phyloP scores from a whole-genome alignment of 495 filamentous ascomycete genomes.

The Lepidopterella palustris region DNA sequence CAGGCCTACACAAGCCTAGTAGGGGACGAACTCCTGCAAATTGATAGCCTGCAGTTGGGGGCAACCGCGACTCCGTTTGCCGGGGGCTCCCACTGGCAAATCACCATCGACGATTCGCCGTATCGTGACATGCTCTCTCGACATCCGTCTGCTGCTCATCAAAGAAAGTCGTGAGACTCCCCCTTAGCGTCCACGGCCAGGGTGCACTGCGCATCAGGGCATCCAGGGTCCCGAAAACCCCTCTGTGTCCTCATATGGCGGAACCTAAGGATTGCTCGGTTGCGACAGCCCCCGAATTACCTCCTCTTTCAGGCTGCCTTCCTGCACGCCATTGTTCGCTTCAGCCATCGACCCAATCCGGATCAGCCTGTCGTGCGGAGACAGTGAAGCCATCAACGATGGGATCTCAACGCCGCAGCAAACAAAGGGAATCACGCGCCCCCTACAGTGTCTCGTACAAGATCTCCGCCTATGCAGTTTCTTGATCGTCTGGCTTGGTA shows the following conservation, averaged over 20 bases:
- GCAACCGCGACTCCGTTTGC: constrained; percentile 18
- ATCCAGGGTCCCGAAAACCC: constrained; percentile 3
- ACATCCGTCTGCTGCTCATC: constrained; percentile 22
- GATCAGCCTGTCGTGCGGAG: constrained; percentile 17
- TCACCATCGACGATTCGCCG: constrained; percentile 18
- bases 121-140: constrained; percentile 9
- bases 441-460: constrained; percentile 11
- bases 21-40: constrained; percentile 26
- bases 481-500: neutral
- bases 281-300: constrained; percentile 11
- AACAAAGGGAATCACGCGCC: constrained; percentile 24
- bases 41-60: constrained; percentile 18
- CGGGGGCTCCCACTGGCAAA: constrained; percentile 21
- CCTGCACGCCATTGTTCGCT: constrained; percentile 30
- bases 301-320: constrained; percentile 23
- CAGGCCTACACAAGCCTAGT: constrained; percentile 30
- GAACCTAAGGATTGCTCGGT: constrained; percentile 9
- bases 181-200: constrained; percentile 6
- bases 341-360: constrained; percentile 20
- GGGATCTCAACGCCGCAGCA: constrained; percentile 4
- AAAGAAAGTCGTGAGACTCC: constrained; percentile 17
- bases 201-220: constrained; percentile 11
- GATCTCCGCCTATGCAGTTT: constrained; percentile 5
- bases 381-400: constrained; percentile 12
- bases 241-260: constrained; percentile 5